Percentiles rank a stretch among this genome's conserved stretches.
These are phyloP conservation scores for Phytophthora meadii DNA, from an alignment of 352 stramenopile genomes.

Conservation along the genomic window DNA sequence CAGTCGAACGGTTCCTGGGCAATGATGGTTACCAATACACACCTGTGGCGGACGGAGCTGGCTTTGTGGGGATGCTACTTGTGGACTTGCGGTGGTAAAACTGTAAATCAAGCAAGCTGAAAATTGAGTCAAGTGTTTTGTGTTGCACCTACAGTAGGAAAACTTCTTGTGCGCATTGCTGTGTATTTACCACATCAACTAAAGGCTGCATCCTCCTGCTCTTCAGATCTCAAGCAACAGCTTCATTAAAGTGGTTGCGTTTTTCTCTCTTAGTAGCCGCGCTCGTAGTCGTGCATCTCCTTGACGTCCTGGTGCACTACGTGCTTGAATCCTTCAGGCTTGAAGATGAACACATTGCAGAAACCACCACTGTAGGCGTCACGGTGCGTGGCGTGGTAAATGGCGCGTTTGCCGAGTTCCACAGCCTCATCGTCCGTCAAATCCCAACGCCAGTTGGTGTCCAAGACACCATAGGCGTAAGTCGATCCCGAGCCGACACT, in stretches of 20 bases:
- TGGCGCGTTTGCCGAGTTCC: constrained; percentile 98
- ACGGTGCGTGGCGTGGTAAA: constrained; percentile 99
- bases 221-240: constrained; percentile 8
- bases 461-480: constrained; percentile 99
- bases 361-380: constrained; percentile 99
- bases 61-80: constrained; percentile 86
- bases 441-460: constrained; percentile 96
- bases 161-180: constrained; percentile 1
- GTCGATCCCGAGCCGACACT: constrained; percentile 98
- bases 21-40: constrained; percentile 80
- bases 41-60: constrained; percentile 71
- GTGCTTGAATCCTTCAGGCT: constrained; percentile 97
- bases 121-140: constrained; percentile 34
- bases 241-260: neutral
- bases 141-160: neutral
- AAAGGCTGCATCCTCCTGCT: neutral
- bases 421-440: constrained; percentile 99
- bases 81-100: constrained; percentile 81
- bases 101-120: constrained; percentile 33
- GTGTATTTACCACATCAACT: constrained; percentile 17
- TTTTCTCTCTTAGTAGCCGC: constrained; percentile 47
- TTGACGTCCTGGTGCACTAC: constrained; percentile 98
- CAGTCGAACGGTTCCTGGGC: constrained; percentile 80
- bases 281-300: constrained; percentile 96
- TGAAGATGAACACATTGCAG: constrained; percentile 97